Evolutionary conservation across 78 protist species (phyloP), one percentile per base, ranked within the genome.

Genomic region (Tieghemostelium lacteum): DNA sequence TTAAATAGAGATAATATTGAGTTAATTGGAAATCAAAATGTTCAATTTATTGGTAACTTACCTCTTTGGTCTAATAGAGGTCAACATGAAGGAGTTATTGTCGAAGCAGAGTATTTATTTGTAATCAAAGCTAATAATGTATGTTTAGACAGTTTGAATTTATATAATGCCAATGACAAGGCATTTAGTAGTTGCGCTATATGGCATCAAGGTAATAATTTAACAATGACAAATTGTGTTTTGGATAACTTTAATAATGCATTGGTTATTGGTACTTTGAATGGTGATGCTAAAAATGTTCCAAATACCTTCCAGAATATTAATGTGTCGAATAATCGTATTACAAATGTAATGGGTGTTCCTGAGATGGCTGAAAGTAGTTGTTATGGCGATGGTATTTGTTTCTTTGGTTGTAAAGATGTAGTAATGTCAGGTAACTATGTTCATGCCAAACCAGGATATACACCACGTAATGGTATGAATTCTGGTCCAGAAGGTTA

Each of bases 401-500:
- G 63, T 1, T 83, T 83, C 63, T 83, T 83, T 70, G 91, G 91
- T 57, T 66, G 76, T 22, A 22, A 16, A 0, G 58, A 83, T 69
- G 91, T 83, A 1, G 26, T 70, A 8, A 69, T 83, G 12, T 24
- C 76, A 10, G 65, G 69, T 34, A 83, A 83, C n/a, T 58, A 40
- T 29, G 62, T 83, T 3, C 40, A 76, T 16, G 91, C 91, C 2
- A 83, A 83, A 45, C 66, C 40, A 37, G 91, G 91, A 10, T 66
- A 12, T 8, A 83, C 78, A 1, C 91, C 91, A 14, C 34, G 91
- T 40, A 83, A 83, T 58, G 91, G 91, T n/a, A 60, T 83, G 1
- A 83, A 83, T 28, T 55, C 78, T 40, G 91, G 91, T 29, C 91
- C 91, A 26, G 91, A 83, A 26, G 91, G 91, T 42, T 83, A 54